Base-by-base conservation (phyloP, 805 yeast species). In the Kregervanrija delftensis region DNA sequence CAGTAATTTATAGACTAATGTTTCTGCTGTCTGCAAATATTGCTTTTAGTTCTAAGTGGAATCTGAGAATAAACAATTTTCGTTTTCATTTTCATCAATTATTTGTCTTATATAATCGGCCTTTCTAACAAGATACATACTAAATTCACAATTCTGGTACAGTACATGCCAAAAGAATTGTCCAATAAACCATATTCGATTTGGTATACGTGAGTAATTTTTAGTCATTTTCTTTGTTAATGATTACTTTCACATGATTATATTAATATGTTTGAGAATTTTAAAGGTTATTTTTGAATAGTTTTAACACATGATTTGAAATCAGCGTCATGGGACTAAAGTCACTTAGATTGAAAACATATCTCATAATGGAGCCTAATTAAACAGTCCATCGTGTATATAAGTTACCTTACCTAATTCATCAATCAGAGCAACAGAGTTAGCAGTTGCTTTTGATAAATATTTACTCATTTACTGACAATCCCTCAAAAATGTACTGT, bases 401-500 rank as follows among this genome's bases (percentile, higher is more conserved):
- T 72, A 76, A 0, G 77, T 75, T 0, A 80, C 80, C 47, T 74
- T 73, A 0, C 81, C 81, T 56, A 72, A 74, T 47, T 76, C 81
- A 55, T 76, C 79, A 22, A 77, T 63, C 5, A 77, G 55, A 2
- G 79, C 49, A 28, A 78, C 48, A 11, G 77, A 72, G 37, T 55
- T 61, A 0, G 58, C 54, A 0, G 77, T 72, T 28, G 74, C 69
- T 51, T 64, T 69, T 46, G 60, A 61, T 57, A 77, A 37, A 30
- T 54, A 52, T 37, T 41, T 51, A 11, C 45, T 40, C 50, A 53
- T 47, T 41, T 66, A 76, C 37, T 58, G 63, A 9, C 68, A 51
- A 50, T 77, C 83, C n/a, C 68, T 64, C 58, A 72, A 66, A 47
- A 78, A 78, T 0, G 81, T 68, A 42, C 81, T 75, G 46, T 58